Evolutionary conservation across 2,329 filamentous ascomycete species (phyloP).

Genomic region (Tolypocladium ophioglossoides): DNA sequence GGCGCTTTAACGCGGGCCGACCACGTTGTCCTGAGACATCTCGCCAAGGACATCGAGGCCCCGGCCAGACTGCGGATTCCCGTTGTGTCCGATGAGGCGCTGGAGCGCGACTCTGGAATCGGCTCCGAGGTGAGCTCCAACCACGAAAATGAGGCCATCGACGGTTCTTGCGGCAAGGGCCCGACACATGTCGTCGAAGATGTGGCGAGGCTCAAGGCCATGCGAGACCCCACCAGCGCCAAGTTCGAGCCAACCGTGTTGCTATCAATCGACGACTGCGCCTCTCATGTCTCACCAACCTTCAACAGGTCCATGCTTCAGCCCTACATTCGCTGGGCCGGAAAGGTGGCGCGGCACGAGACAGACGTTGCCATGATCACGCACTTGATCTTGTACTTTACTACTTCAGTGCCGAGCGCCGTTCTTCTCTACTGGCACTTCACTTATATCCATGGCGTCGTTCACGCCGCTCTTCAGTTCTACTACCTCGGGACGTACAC

Average conservation of each 20-base stretch:
- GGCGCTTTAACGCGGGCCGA: conserved; percentile 30
- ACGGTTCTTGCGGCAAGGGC: background rate
- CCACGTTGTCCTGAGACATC: conserved; percentile 26
- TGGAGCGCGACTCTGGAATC: conserved; percentile 5
- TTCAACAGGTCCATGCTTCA: conserved; percentile 40
- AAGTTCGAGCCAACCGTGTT: conserved; percentile 37
- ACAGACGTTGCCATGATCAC: conserved; percentile 73
- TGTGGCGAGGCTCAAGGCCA: conserved; percentile 25
- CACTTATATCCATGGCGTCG: conserved; percentile 53
- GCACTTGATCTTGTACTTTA: conserved; percentile 62
- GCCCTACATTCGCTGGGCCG: conserved; percentile 48
- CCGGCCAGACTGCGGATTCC: background rate
- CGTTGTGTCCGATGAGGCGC: background rate
- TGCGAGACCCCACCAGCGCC: conserved; percentile 28
- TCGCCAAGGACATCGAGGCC: conserved; percentile 25
- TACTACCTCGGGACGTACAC: conserved; percentile 67
- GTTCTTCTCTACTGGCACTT: conserved; percentile 55
- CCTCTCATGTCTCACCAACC: conserved; percentile 23
- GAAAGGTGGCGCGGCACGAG: conserved; percentile 47
- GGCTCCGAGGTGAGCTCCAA: conserved; percentile 3
- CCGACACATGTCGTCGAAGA: conserved; percentile 2
- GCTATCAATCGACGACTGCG: conserved; percentile 27
- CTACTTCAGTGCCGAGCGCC: conserved; percentile 60
- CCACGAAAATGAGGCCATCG: conserved; percentile 1
- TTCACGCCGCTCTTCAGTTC: conserved; percentile 55